Percentiles rank a stretch among this genome's conserved stretches.
These are phyloP conservation scores for Cocos nucifera DNA, from an alignment of 176 grass and related monocot species.

Conservation along the genomic window DNA sequence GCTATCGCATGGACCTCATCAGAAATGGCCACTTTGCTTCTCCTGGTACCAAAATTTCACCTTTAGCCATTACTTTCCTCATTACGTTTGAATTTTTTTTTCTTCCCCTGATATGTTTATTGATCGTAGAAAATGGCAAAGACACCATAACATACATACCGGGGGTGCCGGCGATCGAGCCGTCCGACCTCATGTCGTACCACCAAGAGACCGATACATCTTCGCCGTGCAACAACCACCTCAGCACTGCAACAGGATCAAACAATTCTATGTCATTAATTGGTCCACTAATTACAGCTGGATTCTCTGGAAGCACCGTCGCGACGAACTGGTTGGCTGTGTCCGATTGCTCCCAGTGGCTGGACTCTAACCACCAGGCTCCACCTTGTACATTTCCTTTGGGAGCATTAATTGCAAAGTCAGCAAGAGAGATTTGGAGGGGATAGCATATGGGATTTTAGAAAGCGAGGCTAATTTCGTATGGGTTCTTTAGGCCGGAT, in stretches of 20 bases:
- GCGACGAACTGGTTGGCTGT: slow-evolving; percentile 48
- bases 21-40: slow-evolving; percentile 42
- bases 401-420: slow-evolving; percentile 48
- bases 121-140: slow-evolving; percentile 38
- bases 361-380: slow-evolving; percentile 17
- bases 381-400: slow-evolving; percentile 76
- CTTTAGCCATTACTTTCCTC: too few relatives aligned
- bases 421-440: slow-evolving; percentile 29
- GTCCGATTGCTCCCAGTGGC: slow-evolving; percentile 57
- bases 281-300: slow-evolving; percentile 45
- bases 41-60: slow-evolving; percentile 17
- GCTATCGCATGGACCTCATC: slow-evolving; percentile 41
- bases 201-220: slow-evolving; percentile 46
- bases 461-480: slow-evolving; percentile 41
- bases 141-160: slow-evolving; percentile 77
- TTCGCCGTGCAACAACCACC: slow-evolving; percentile 51
- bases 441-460: slow-evolving; percentile 51
- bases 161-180: slow-evolving; percentile 40
- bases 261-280: slow-evolving; percentile 63
- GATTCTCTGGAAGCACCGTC: slow-evolving; percentile 38
- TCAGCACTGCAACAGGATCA: slow-evolving; percentile 32
- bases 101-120: not conserved
- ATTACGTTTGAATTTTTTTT: too few relatives aligned
- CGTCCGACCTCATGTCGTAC: slow-evolving; percentile 51
- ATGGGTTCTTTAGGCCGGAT: slow-evolving; percentile 54